Evolutionary conservation across 805 yeast species (phyloP), one percentile per base, ranked within the genome.

Genomic region (Teunomyces barrocoloradensis): DNA sequence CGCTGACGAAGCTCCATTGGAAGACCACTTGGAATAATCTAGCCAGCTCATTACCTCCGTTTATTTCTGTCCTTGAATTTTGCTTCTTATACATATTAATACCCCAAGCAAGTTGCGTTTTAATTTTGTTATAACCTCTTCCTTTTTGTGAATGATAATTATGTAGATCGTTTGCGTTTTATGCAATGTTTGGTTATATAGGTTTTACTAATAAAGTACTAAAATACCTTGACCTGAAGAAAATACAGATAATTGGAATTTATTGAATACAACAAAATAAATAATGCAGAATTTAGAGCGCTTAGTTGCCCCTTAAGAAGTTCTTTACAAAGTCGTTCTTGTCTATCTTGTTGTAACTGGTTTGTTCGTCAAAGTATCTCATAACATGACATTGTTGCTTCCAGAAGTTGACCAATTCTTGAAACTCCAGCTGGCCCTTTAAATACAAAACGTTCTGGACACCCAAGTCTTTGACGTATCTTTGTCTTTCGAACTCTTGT

Each of bases 371-470:
- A 57, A 88, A 88, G 73, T 84, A 88, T 69, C 85, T 81, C 82
- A 86, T 75, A 39, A 88, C 89, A 66, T 88, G 95, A 53, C 91
- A 80, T 63, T 81, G 82, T 74, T 89, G 96, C 66, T 88, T 89
- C 96, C 96, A 88, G 74, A 88, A 88, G 70, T 89, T 89, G 59
- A 84, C 78, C 60, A 87, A 77, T 63, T 88, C 96, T 71, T 88
- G 96, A 69, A 82, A 89, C 66, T 89, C 96, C 94, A 87, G 87
- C 60, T 87, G 90, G 5, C 92, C 96, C 72, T 87, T 86, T 71
- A 87, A 82, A 55, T 81, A 80, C 48, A 89, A 73, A 13, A 86
- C 77, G 66, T 88, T 89, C 53, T 78, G 75, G 40, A 85, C 79
- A 29, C 80, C 80, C 54, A 84, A 64, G 60, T 85, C 89, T 45